Evolutionary conservation across 2,329 filamentous ascomycete species (phyloP), one percentile per base, ranked within the genome.

Genomic region (Fusarium domesticum): DNA sequence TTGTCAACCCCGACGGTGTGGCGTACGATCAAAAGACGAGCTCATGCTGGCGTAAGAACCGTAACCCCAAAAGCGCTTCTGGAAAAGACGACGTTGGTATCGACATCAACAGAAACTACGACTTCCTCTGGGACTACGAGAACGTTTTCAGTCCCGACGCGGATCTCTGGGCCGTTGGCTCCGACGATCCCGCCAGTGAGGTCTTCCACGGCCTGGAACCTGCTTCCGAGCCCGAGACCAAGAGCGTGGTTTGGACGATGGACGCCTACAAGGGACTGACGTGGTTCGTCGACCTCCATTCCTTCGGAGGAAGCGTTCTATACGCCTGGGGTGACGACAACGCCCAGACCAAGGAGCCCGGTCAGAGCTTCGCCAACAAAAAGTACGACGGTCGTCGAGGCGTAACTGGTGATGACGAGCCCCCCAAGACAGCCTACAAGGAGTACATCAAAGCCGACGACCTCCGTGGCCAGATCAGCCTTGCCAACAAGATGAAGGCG

Each of bases 281-380:
- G 19, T 82, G 77, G 77, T 79, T 78, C 59, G 64, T 81, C 47
- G 79, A 83, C 50, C 67, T 82, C 35, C 79, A 83, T 67, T 79
- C 77, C 1, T 75, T 69, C 19, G 67, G 70, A 0, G 76, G 74
- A 3, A 48, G 72, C 23, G 65, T 83, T 15, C 62, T 82, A 12
- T 81, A 80, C 62, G 70, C 67, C 42, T 82, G 78, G 78, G 78
- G 78, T 17, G 74, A 77, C 50, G 77, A 81, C 51, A 68, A 74
- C 36, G 65, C 73, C 44, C 78, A 81, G 61, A 64, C 63, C 39
- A 67, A 60, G 1, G 67, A 70, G 35, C 57, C 70, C 0, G 51
- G 51, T 37, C 74, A 76, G 69, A 80, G 71, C 63, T 79, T 81
- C 61, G 57, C 67, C 18, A 81, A 80, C 67, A 41, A 64, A 3